A percentile compares a stretch with the other conserved stretches of the same genome.
These are phyloP conservation scores for Colletotrichum agaves DNA, from an alignment of 2,329 filamentous ascomycete species.

Conservation along the genomic window DNA sequence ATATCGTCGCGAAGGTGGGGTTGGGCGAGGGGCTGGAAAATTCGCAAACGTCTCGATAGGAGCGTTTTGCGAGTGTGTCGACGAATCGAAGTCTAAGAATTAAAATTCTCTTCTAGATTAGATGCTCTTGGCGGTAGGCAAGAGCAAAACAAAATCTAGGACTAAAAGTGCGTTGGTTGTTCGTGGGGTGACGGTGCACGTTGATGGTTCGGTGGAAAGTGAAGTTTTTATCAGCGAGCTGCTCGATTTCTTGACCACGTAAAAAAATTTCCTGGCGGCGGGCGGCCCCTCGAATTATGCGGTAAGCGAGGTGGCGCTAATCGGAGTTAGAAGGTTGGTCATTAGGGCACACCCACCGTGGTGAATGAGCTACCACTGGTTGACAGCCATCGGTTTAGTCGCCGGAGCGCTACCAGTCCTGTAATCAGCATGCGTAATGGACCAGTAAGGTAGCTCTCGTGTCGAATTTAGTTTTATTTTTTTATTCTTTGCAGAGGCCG, in stretches of 20 bases:
- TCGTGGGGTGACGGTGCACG: slow-evolving; percentile 44
- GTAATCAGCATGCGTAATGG: slow-evolving; percentile 18
- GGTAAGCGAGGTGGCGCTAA: slow-evolving; percentile 37
- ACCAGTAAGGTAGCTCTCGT: neutral
- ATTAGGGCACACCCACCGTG: slow-evolving; percentile 37
- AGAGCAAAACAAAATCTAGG: slow-evolving; percentile 56
- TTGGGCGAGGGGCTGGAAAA: slow-evolving; percentile 49
- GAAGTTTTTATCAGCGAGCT: slow-evolving; percentile 38
- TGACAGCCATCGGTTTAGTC: neutral
- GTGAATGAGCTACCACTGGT: slow-evolving; percentile 12
- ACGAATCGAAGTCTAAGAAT: slow-evolving; percentile 45
- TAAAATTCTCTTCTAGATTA: slow-evolving; percentile 54
- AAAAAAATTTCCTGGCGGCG: slow-evolving; percentile 50
- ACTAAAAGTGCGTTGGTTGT: slow-evolving; percentile 43
- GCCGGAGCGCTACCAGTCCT: slow-evolving; percentile 14
- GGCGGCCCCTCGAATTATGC: slow-evolving; percentile 38
- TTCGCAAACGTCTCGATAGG: slow-evolving; percentile 46
- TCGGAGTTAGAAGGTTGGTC: slow-evolving; percentile 25
- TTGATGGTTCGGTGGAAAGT: slow-evolving; percentile 41
- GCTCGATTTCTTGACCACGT: slow-evolving; percentile 40
- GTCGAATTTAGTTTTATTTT: slow-evolving; percentile 19
- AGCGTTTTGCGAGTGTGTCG: slow-evolving; percentile 40
- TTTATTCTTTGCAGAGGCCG: no score
- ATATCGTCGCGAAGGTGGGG: slow-evolving; percentile 38
- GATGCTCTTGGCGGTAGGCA: slow-evolving; percentile 56